Base-by-base conservation (phyloP, 2,329 filamentous ascomycete genomes). In the Talaromyces sp. region DNA sequence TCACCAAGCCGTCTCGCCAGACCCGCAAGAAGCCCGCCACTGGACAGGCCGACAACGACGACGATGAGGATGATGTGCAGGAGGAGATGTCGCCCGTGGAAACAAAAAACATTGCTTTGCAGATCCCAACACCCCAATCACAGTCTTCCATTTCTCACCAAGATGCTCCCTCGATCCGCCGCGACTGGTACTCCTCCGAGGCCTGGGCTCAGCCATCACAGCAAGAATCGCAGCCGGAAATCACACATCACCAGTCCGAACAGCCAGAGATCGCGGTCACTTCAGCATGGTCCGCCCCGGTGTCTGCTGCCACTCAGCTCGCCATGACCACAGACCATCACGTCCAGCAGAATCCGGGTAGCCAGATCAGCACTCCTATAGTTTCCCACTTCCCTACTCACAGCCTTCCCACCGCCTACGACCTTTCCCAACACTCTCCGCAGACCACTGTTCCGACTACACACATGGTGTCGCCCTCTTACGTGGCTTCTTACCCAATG, bases 1-100 rank as follows among this genome's bases (percentile, higher is more conserved):
- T 78, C 44, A 78, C 75, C 61, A 78, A 78, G 63, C 75, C 76
- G n/a, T 78, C 75, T 28, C 76, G 76, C 16, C 76, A 78, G 62
- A 75, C 71, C 57, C 72, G 76, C 57, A 78, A 77, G 69, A 77
- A 76, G 57, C 68, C 71, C n/a, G 67, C 68, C 7, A 67, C 69
- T 54, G 53, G 56, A 10, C 57, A 60, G 23, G 62, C 30, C 27
- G 53, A 67, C 12, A 55, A 52, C 18, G 30, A 44, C 33, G 61
- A 62, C 8, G 62, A 64, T 9, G 64, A 64, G 2, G 56, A 57
- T 16, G 64, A 65, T 65, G 61, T 55, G 34, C 60, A 59, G 8
- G 68, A 68, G 40, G 64, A 66, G 31, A 57, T 54, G 52, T 68
- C 67, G 8, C 63, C 66, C 30, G 63, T 63, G 33, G 56, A 56